Conservation (phyloP, 2,329 filamentous ascomycete species). For the Endoconidiophora polonica region DNA sequence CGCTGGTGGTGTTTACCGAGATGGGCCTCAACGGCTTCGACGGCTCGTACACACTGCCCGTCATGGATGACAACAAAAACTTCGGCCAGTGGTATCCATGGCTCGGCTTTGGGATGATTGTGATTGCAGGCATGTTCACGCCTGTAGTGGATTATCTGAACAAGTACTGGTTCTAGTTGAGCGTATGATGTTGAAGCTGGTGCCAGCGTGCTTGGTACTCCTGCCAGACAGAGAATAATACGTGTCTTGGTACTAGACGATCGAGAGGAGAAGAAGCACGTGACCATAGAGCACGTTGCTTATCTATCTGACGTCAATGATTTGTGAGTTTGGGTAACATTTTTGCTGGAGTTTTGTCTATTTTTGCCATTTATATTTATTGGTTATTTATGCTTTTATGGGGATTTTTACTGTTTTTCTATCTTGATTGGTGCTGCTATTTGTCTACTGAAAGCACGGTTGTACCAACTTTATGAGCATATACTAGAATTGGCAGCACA, state of each 20-base stretch:
- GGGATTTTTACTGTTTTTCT: background rate
- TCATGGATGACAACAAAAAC: background rate
- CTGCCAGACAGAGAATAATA: too few species aligned
- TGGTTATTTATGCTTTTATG: constrained; percentile 3
- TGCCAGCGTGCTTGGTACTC: too few species aligned
- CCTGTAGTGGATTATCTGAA: constrained; percentile 11
- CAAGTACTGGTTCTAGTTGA: constrained; percentile 12
- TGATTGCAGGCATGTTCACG: constrained; percentile 10
- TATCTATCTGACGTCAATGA: background rate
- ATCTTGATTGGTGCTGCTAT: background rate
- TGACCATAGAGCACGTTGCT: background rate
- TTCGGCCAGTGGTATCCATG: constrained; percentile 11
- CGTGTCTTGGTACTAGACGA: background rate
- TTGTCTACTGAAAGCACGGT: background rate
- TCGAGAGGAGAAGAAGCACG: background rate
- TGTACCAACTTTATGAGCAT: background rate
- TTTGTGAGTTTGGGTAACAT: background rate
- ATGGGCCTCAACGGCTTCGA: constrained; percentile 10
- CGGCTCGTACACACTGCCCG: constrained; percentile 8
- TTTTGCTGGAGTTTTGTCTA: background rate
- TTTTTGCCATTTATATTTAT: background rate
- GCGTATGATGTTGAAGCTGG: too few species aligned
- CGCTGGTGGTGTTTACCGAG: constrained; percentile 11
- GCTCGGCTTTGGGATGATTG: constrained; percentile 9
- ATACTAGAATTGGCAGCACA: too few species aligned